Percentiles rank a stretch among this genome's conserved stretches.
Conservation (phyloP, 1,284 basidiomycete genomes). For the Cryptococcus neoformans region DNA sequence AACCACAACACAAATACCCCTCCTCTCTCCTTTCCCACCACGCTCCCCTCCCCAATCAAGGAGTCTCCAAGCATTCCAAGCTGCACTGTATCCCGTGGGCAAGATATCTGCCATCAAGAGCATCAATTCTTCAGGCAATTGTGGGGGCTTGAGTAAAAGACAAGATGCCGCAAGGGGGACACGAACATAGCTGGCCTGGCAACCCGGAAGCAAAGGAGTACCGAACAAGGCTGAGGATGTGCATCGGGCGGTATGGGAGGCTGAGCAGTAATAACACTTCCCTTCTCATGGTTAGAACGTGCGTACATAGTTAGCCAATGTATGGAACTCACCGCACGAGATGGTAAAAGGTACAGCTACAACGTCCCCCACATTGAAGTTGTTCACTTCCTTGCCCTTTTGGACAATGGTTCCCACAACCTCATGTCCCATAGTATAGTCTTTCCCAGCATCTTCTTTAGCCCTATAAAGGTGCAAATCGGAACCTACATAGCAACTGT, state of each 20-base stretch:
- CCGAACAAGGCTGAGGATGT: slow-evolving; percentile 67
- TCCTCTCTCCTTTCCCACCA: slow-evolving; percentile 30
- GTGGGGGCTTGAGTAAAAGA: slow-evolving; percentile 47
- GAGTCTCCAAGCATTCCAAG: slow-evolving; percentile 46
- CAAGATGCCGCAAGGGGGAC: slow-evolving; percentile 58
- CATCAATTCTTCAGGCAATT: slow-evolving; percentile 45
- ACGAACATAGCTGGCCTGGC: slow-evolving; percentile 81
- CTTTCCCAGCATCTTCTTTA: slow-evolving; percentile 40
- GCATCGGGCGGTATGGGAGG: slow-evolving; percentile 76
- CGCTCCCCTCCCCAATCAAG: slow-evolving; percentile 32
- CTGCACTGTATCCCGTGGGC: slow-evolving; percentile 51
- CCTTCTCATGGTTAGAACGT: slow-evolving; percentile 18
- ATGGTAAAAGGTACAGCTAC: slow-evolving; percentile 85
- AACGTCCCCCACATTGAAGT: slow-evolving; percentile 70
- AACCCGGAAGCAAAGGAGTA: slow-evolving; percentile 67
- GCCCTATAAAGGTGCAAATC: slow-evolving; percentile 79
- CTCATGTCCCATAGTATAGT: slow-evolving; percentile 64
- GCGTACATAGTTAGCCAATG: slow-evolving; percentile 2
- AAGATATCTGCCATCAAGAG: slow-evolving; percentile 52
- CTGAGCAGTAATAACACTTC: slow-evolving; percentile 58
- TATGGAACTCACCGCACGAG: slow-evolving; percentile 65
- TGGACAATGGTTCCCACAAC: slow-evolving; percentile 74
- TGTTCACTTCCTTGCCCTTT: slow-evolving; percentile 63
- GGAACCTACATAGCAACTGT: slow-evolving; percentile 57
- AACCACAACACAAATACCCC: slow-evolving; percentile 44